Evolutionary conservation across 73 alveolate species (phyloP), one percentile per base, ranked within the genome.

Genomic region (Tetrahymena borealis): DNA sequence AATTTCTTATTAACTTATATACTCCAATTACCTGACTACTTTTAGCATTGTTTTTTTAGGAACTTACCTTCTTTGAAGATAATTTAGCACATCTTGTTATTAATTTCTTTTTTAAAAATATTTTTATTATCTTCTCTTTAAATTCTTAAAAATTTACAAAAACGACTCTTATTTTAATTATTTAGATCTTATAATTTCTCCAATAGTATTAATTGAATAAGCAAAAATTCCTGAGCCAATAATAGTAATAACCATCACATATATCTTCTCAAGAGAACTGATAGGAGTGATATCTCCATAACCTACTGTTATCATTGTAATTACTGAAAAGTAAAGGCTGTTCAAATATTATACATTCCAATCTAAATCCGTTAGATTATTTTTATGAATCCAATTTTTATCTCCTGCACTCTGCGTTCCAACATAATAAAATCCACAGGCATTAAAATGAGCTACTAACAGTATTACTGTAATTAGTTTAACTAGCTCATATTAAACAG

Each of bases 221-320:
- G 91, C 94, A n/a, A 91, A 91, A n/a, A 91, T 33, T 15, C 92
- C 94, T 60, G 90, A 91, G 0, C 79, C 90, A 11, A 91, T 38
- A 60, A 91, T 35, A 9, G 94, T 91, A 40, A 91, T 91, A 32
- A 32, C 16, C 36, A 91, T 78, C 11, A 91, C 94, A 91, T 42
- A 91, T 33, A 91, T 37, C 20, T 39, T 78, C 32, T 91, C 94
- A 0, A 33, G 11, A 35, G 79, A 90, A 78, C 42, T 91, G 11
- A 38, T 33, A 1, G 94, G 94, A n/a, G 90, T 85, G 12, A 91
- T 91, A 5, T 91, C 94, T 0, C 94, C 94, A 91, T 91, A 91
- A 11, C 94, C 94, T 20, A 91, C 77, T 78, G 94, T 91, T 33
- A 91, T 28, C 16, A 91, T 91, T 1, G 94, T 91, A 1, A 91